These are phyloP conservation scores for Puccinia coronata DNA, from an alignment of 1,284 basidiomycete species.

Conservation along the genomic window DNA sequence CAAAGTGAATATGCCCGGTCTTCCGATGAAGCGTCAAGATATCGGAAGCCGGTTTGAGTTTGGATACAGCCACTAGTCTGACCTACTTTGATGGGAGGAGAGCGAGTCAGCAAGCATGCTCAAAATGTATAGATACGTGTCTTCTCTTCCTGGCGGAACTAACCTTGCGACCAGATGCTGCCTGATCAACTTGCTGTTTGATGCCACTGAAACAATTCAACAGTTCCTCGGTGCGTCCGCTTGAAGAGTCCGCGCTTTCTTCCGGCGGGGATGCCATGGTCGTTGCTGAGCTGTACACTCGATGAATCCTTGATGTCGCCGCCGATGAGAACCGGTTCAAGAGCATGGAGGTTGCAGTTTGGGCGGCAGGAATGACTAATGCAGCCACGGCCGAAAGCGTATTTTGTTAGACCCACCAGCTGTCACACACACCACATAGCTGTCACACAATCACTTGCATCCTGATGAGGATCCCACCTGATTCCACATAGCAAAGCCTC, in stretches of 20 bases:
- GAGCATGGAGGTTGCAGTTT: background rate
- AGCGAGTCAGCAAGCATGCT: conserved; percentile 24
- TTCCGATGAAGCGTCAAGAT: conserved; percentile 76
- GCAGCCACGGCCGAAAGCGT: too few relatives aligned
- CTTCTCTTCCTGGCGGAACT: background rate
- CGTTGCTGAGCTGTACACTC: background rate
- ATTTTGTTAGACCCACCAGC: too few relatives aligned
- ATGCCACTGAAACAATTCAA: background rate
- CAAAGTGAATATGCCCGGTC: conserved; percentile 70
- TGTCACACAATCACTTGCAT: too few relatives aligned
- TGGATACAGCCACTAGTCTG: conserved; percentile 84
- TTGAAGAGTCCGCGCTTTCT: background rate
- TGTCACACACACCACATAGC: too few relatives aligned
- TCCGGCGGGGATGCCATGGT: background rate
- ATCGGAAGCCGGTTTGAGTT: conserved; percentile 86
- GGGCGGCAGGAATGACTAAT: too few relatives aligned
- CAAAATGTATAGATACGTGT: background rate
- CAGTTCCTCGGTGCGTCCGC: conserved; percentile 1
- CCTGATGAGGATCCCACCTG: too few relatives aligned
- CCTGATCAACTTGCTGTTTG: background rate
- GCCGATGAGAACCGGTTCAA: background rate
- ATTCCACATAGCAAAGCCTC: too few relatives aligned
- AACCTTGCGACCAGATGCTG: conserved; percentile 21
- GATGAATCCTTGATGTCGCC: background rate
- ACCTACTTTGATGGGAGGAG: conserved; percentile 57